Conservation (phyloP, 1,284 basidiomycete genomes). For the Bothia castanella region DNA sequence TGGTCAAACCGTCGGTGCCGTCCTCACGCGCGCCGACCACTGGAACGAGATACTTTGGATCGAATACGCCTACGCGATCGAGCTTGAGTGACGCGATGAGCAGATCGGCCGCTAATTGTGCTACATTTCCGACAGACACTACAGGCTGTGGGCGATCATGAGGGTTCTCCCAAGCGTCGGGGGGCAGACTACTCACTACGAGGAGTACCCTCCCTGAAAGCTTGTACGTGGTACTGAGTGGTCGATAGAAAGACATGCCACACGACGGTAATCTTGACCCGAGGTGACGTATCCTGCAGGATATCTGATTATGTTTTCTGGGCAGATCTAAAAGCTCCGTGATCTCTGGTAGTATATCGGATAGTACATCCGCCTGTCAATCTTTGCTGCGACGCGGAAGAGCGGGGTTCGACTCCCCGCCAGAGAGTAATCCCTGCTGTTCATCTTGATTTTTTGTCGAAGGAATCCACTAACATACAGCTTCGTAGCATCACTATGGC, state of each 20-base stretch:
- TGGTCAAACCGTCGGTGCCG: slow-evolving; percentile 55
- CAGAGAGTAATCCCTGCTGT: too few species aligned
- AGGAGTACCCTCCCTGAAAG: slow-evolving; percentile 47
- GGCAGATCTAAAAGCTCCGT: too few species aligned
- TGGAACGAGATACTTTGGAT: slow-evolving; percentile 60
- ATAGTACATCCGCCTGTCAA: slow-evolving; percentile 46
- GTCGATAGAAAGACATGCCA: slow-evolving; percentile 42
- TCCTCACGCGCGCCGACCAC: slow-evolving; percentile 65
- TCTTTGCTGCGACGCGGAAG: too few species aligned
- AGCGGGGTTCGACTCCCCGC: slow-evolving; percentile 45
- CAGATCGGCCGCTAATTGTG: slow-evolving; percentile 72
- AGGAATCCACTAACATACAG: too few species aligned
- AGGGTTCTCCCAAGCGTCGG: neutral
- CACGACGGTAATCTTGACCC: too few species aligned
- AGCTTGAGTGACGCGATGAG: slow-evolving; percentile 64
- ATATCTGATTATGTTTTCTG: too few species aligned
- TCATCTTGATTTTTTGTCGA: too few species aligned
- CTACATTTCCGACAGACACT: slow-evolving; percentile 76
- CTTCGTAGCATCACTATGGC: neutral
- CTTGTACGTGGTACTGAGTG: slow-evolving; percentile 29
- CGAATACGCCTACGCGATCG: slow-evolving; percentile 55
- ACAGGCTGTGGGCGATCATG: slow-evolving; percentile 52
- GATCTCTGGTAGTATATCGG: slow-evolving; percentile 45
- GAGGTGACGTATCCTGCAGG: too few species aligned
- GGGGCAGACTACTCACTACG: slow-evolving; percentile 38